Conservation (phyloP, 805 yeast genomes). For the Starmerella potacharoeniae region DNA sequence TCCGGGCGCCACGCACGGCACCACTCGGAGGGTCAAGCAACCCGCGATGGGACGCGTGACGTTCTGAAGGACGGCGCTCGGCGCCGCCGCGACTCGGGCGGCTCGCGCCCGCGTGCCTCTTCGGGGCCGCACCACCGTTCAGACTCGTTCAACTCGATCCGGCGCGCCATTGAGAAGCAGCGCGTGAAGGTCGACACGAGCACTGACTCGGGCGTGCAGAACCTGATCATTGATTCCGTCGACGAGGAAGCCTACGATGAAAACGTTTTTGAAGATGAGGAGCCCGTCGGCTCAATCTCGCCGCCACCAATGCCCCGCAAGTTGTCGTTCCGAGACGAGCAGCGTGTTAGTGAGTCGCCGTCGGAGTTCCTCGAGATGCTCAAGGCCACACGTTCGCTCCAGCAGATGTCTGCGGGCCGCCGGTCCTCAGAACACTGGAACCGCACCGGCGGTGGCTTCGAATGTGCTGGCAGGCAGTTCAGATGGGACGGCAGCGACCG, state of each 20-base stretch:
- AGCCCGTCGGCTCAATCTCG: constrained; percentile 12
- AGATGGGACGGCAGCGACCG: constrained; percentile 32
- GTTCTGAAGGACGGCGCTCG: background rate
- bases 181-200: constrained; percentile 5
- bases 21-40: background rate
- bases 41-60: background rate
- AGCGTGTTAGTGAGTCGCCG: constrained; percentile 23
- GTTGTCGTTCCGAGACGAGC: constrained; percentile 22
- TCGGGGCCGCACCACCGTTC: background rate
- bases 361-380: constrained; percentile 31
- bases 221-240: background rate
- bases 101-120: background rate
- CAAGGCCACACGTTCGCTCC: constrained; percentile 34
- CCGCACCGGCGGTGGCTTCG: constrained; percentile 29
- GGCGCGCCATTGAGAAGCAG: constrained; percentile 3
- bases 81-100: constrained; percentile 1
- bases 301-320: constrained; percentile 30
- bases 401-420: constrained; percentile 29
- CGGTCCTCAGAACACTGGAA: constrained; percentile 6
- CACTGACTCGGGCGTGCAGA: background rate
- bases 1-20: background rate
- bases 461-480: constrained; percentile 32
- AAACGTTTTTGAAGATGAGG: constrained; percentile 22
- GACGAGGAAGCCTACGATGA: constrained; percentile 13
- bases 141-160: background rate